Percentiles rank a stretch among this genome's conserved stretches.
These are phyloP conservation scores for Fragosphaeria purpurea DNA, from an alignment of 2,329 filamentous ascomycete genomes.

Conservation along the genomic window DNA sequence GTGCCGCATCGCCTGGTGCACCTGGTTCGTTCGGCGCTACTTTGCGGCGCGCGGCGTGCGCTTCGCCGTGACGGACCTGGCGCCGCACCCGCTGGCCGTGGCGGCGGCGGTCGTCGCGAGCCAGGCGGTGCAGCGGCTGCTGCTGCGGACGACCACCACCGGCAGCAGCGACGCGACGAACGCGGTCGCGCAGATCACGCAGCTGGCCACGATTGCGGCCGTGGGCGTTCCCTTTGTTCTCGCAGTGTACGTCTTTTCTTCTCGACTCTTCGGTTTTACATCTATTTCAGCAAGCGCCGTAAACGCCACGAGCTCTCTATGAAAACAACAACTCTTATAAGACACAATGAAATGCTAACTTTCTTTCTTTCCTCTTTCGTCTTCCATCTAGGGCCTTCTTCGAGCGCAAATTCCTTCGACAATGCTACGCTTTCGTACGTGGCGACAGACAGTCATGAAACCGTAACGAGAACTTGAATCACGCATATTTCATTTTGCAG, in stretches of 20 bases:
- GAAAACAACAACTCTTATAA: conserved; percentile 1
- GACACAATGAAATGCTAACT: conserved; percentile 1
- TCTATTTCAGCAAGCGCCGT: not conserved
- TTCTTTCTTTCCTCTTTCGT: not conserved
- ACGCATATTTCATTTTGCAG: not conserved
- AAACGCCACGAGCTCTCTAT: not conserved
- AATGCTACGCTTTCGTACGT: conserved; percentile 28
- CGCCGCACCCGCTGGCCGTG: conserved; percentile 34
- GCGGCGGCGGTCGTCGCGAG: conserved; percentile 34
- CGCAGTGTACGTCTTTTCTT: conserved; percentile 45
- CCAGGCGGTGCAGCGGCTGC: conserved; percentile 26
- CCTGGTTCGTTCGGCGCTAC: conserved; percentile 57
- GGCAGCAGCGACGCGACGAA: conserved; percentile 20
- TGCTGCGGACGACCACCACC: conserved; percentile 8
- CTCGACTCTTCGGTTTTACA: not conserved
- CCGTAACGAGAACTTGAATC: not conserved
- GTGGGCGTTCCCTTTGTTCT: conserved; percentile 42
- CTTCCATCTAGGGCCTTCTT: conserved; percentile 34
- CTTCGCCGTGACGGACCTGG: conserved; percentile 30
- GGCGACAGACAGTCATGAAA: not conserved
- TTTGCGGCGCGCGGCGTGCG: conserved; percentile 37
- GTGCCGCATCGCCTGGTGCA: conserved; percentile 74
- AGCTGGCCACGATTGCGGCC: conserved; percentile 38
- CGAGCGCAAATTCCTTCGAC: conserved; percentile 44
- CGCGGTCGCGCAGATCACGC: conserved; percentile 23